Percentiles rank a stretch among this genome's conserved stretches.
Evolutionary conservation across 2,329 filamentous ascomycete species (phyloP).

Genomic region (Nothophoma quercina): DNA sequence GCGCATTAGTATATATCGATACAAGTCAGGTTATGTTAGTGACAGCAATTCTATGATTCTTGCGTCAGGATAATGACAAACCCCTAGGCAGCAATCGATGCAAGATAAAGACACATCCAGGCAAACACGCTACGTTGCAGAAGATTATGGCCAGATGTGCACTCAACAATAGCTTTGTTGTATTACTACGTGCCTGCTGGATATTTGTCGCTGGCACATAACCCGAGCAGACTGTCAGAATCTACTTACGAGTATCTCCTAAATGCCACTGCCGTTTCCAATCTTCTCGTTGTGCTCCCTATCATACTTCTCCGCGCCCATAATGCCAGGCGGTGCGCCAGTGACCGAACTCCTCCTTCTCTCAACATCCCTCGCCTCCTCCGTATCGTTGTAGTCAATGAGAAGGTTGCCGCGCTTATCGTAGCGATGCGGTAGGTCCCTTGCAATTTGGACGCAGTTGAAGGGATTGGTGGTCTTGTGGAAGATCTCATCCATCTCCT

Average conservation of each 20-base stretch:
- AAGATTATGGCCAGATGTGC: too few species aligned
- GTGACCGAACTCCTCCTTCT: constrained; percentile 40
- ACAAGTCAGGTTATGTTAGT: too few species aligned
- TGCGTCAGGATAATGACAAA: too few species aligned
- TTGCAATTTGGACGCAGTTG: constrained; percentile 59
- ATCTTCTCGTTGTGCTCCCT: constrained; percentile 17
- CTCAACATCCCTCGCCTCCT: constrained; percentile 41
- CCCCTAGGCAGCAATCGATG: too few species aligned
- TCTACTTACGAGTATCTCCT: background rate
- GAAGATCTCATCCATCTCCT: constrained; percentile 67
- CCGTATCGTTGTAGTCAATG: constrained; percentile 58
- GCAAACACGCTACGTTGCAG: too few species aligned
- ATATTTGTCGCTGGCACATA: too few species aligned
- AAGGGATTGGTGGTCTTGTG: constrained; percentile 61
- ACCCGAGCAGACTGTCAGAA: too few species aligned
- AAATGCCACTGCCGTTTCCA: background rate
- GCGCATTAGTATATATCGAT: too few species aligned
- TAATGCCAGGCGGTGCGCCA: constrained; percentile 17
- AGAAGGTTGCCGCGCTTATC: constrained; percentile 66
- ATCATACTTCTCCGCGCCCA: constrained; percentile 3
- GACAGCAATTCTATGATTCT: too few species aligned
- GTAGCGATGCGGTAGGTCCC: constrained; percentile 62
- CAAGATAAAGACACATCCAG: too few species aligned
- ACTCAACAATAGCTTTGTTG: too few species aligned
- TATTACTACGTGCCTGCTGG: too few species aligned